Percentiles rank a stretch among this genome's conserved stretches.
Evolutionary conservation across 108 stramenopile genomes (phyloP).

Genomic region (Cyclotella distinguenda): DNA sequence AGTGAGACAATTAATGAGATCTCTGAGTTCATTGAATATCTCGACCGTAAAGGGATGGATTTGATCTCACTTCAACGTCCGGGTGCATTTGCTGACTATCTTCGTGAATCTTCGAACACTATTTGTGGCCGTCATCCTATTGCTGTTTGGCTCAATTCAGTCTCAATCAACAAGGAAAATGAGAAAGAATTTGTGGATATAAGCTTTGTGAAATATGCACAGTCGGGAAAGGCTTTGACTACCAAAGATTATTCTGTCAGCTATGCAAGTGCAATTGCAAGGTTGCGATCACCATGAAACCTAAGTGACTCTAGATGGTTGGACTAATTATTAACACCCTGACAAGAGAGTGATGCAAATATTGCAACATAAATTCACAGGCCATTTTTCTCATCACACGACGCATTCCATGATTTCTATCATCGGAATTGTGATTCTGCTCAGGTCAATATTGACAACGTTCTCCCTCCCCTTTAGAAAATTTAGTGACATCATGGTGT

Average conservation of each 20-base stretch:
- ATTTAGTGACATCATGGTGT: too few relatives aligned
- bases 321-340: neutral
- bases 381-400: too few relatives aligned
- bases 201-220: constrained; percentile 81
- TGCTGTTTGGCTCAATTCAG: constrained; percentile 70
- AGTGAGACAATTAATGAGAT: constrained; percentile 29
- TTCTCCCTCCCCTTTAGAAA: too few relatives aligned
- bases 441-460: too few relatives aligned
- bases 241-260: constrained; percentile 78
- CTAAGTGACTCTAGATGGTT: neutral
- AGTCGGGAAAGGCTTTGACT: constrained; percentile 55
- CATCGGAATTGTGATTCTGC: too few relatives aligned
- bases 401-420: too few relatives aligned
- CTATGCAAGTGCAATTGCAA: constrained; percentile 81
- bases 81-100: constrained; percentile 83
- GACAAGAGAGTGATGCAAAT: neutral
- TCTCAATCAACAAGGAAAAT: constrained; percentile 9
- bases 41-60: constrained; percentile 80
- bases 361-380: too few relatives aligned
- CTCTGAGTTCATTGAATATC: constrained; percentile 58
- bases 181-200: constrained; percentile 47
- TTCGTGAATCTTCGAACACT: constrained; percentile 73
- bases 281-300: too few relatives aligned
- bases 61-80: constrained; percentile 72
- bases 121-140: constrained; percentile 87